Percentiles rank a stretch among this genome's conserved stretches.
Evolutionary conservation across 345 rosid species (phyloP).

Genomic region (Clausena lansium): DNA sequence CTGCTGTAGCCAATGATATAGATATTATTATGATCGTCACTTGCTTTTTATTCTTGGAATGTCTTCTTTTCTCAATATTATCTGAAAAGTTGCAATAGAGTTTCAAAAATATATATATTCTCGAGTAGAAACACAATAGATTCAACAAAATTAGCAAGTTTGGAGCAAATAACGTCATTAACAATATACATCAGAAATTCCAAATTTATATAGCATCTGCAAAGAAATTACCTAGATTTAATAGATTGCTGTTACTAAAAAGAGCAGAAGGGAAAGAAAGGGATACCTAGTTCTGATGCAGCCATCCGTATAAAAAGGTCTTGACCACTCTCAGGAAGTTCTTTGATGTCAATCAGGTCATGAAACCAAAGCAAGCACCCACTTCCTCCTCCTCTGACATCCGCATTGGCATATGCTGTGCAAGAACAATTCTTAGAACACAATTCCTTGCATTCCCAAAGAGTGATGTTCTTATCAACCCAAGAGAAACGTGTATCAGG

Average conservation of each 20-base stretch:
- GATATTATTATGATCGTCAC: neutral
- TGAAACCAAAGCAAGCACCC: conserved; percentile 18
- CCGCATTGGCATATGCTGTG: conserved; percentile 18
- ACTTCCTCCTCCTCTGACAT: conserved; percentile 11
- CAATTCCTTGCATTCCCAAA: conserved; percentile 12
- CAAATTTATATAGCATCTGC: too few relatives aligned
- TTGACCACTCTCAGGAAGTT: neutral
- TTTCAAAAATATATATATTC: neutral
- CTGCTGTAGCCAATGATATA: neutral
- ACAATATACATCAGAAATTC: neutral
- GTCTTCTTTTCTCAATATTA: neutral
- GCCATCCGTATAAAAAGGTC: conserved; percentile 13
- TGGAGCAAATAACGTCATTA: neutral
- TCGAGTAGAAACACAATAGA: too few relatives aligned
- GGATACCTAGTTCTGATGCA: conserved; percentile 23
- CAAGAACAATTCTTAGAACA: conserved; percentile 25
- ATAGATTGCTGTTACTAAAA: neutral
- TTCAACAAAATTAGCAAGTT: neutral
- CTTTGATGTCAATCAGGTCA: conserved; percentile 17
- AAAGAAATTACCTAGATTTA: neutral
- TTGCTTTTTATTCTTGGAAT: neutral
- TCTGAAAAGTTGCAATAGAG: neutral
- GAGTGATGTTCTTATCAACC: conserved; percentile 11
- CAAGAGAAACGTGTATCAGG: conserved; percentile 11
- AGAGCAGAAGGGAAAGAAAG: neutral